These are phyloP conservation scores for Xylaria cubensis DNA, from an alignment of 495 filamentous ascomycete genomes.

Conservation along the genomic window DNA sequence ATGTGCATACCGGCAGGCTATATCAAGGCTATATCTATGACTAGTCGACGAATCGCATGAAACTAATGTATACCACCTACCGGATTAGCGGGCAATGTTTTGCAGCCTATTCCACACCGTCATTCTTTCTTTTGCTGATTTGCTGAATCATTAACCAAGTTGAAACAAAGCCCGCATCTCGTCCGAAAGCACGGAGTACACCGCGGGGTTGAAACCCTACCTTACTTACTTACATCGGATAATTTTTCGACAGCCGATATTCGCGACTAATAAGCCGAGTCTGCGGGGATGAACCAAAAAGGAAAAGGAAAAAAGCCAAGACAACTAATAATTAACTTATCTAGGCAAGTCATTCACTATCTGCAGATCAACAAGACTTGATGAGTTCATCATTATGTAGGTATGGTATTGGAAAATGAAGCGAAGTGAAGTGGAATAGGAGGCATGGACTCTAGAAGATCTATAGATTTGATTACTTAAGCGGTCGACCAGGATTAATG, in stretches of 20 bases:
- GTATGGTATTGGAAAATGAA: not conserved
- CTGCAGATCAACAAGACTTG: not conserved
- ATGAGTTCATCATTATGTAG: not conserved
- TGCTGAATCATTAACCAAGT: not conserved
- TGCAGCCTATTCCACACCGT: constrained; percentile 2
- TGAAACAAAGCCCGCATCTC: constrained; percentile 15
- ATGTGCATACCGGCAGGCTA: constrained; percentile 9
- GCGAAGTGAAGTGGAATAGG: not conserved
- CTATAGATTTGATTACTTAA: not conserved
- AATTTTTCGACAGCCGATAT: constrained; percentile 10
- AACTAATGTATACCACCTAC: constrained; percentile 17
- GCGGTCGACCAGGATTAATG: too few relatives aligned
- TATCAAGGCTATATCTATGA: not conserved
- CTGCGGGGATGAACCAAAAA: constrained; percentile 1
- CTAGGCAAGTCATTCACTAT: not conserved
- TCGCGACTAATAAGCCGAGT: constrained; percentile 13
- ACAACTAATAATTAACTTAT: not conserved
- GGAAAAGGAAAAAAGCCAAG: constrained; percentile 1
- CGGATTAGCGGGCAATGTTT: not conserved
- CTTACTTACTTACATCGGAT: not conserved
- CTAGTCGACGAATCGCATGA: constrained; percentile 1
- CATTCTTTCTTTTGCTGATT: not conserved
- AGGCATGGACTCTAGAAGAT: not conserved
- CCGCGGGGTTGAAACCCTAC: not conserved
- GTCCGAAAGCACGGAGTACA: not conserved